Conservation (phyloP, 2,329 filamentous ascomycete species). For the Raffaelea arxii region DNA sequence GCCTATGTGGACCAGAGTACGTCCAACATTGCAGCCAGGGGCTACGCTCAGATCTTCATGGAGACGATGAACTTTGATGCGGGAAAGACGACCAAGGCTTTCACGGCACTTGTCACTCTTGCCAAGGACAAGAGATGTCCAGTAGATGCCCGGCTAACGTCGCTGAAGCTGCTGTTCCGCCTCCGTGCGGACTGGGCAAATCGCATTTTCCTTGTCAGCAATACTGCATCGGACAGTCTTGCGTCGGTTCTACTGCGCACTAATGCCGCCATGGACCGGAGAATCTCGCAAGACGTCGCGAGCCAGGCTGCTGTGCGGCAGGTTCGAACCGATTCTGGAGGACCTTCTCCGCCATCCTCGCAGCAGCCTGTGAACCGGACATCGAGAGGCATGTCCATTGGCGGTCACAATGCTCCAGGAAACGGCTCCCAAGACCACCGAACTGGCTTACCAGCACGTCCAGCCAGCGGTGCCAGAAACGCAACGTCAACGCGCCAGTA, state of each 20-base stretch:
- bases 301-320: conserved; percentile 28
- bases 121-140: conserved; percentile 51
- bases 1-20: conserved; percentile 36
- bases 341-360: conserved; percentile 27
- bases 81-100: conserved; percentile 53
- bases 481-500: conserved; percentile 23
- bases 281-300: conserved; percentile 40
- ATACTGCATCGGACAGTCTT: conserved; percentile 63
- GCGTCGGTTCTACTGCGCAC: conserved; percentile 63
- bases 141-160: conserved; percentile 60
- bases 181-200: conserved; percentile 75
- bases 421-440: conserved; percentile 1
- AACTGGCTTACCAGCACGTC: conserved; percentile 24
- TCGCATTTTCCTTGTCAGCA: conserved; percentile 60
- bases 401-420: conserved; percentile 26
- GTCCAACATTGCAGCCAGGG: conserved; percentile 61
- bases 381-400: conserved; percentile 40
- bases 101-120: conserved; percentile 54
- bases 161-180: conserved; percentile 71
- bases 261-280: conserved; percentile 40
- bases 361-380: conserved; percentile 11
- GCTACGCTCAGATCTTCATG: conserved; percentile 68
- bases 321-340: conserved; percentile 33
- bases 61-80: conserved; percentile 58
- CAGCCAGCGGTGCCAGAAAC: conserved; percentile 28